Percentiles rank a stretch among this genome's conserved stretches.
These are phyloP conservation scores for Plantago major DNA, from an alignment of 257 asterid genomes.

Conservation along the genomic window DNA sequence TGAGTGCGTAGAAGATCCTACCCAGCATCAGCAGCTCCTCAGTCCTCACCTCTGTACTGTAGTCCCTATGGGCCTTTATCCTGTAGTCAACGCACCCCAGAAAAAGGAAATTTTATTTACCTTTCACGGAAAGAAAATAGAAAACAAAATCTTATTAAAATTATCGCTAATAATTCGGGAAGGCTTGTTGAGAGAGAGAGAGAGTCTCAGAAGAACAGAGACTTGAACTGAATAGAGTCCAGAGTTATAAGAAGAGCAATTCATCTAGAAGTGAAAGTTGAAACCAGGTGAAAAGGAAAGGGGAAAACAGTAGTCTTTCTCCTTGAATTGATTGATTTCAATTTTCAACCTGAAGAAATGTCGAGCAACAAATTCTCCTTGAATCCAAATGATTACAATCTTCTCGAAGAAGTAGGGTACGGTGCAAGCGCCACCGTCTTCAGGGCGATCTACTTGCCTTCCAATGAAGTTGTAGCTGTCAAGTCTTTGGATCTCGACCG, in stretches of 20 bases:
- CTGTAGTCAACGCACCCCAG: neutral
- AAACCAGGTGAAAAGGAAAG: no score
- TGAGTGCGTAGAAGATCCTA: no score
- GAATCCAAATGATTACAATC: constrained; percentile 71
- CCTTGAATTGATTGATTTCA: no score
- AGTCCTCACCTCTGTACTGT: neutral
- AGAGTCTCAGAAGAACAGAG: neutral
- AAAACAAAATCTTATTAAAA: constrained; percentile 10
- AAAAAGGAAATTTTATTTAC: neutral
- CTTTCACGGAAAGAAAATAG: neutral
- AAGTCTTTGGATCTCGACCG: constrained; percentile 99
- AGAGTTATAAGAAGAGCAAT: no score
- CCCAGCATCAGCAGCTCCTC: no score
- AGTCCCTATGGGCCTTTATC: neutral
- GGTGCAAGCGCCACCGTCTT: constrained; percentile 96
- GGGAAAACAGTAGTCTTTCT: no score
- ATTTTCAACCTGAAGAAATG: constrained; percentile 21
- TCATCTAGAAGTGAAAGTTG: no score
- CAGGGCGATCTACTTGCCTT: constrained; percentile 84
- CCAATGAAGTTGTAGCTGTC: constrained; percentile 82
- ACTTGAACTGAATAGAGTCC: no score
- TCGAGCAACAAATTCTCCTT: constrained; percentile 50
- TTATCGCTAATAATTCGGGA: constrained; percentile 31
- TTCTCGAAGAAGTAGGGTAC: constrained; percentile 83
- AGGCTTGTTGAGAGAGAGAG: constrained; percentile 16